Percentiles rank a stretch among this genome's conserved stretches.
These are phyloP conservation scores for Cystofilobasidium bisporidii DNA, from an alignment of 768 basidiomycete genomes.

Conservation along the genomic window DNA sequence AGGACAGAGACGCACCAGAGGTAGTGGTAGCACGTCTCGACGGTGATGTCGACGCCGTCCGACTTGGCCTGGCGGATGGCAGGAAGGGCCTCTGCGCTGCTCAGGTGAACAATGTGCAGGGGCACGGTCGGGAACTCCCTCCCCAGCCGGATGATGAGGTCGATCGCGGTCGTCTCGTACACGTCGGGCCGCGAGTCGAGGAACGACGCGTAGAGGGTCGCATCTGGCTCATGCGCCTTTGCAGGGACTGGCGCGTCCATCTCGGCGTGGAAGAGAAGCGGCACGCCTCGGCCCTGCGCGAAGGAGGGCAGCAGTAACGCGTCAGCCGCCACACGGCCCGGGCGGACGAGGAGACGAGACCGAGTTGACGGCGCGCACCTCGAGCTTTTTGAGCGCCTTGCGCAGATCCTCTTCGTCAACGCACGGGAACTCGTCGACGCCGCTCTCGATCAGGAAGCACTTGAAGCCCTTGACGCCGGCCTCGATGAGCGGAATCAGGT, in stretches of 20 bases:
- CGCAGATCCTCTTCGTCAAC: conserved; percentile 62
- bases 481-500: conserved; percentile 64
- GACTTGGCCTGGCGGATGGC: conserved; percentile 59
- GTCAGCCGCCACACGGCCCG: too few relatives aligned
- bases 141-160: conserved; percentile 61
- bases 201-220: conserved; percentile 65
- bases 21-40: conserved; percentile 98
- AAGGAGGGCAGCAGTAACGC: too few relatives aligned
- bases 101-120: conserved; percentile 86
- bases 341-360: conserved; percentile 4
- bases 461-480: conserved; percentile 92
- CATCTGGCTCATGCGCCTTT: conserved; percentile 39
- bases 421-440: conserved; percentile 91
- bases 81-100: conserved; percentile 71
- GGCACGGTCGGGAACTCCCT: conserved; percentile 51
- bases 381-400: conserved; percentile 60
- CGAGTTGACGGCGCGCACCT: conserved; percentile 46
- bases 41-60: conserved; percentile 60
- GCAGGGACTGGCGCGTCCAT: conserved; percentile 40
- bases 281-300: conserved; percentile 54
- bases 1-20: conserved; percentile 46
- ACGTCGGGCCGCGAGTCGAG: conserved; percentile 70
- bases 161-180: conserved; percentile 73
- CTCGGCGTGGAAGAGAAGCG: conserved; percentile 89
- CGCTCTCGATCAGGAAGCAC: conserved; percentile 90